phyloP scores from a whole-genome alignment of 768 basidiomycete species.

The Lanmaoa rubissima region DNA sequence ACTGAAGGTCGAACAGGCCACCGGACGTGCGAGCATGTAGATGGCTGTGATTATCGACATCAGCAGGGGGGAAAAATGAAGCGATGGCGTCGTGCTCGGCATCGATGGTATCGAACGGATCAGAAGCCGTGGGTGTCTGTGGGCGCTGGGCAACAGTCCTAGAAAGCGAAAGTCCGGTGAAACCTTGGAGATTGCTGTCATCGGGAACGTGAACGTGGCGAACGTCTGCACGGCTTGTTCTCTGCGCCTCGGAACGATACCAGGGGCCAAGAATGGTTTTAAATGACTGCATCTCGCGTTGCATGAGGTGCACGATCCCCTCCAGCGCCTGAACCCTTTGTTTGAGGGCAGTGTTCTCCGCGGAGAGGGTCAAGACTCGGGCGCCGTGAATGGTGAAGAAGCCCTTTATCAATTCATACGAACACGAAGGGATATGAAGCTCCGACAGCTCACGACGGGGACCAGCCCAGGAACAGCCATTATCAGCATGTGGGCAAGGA shows the following conservation, averaged over 20 bases:
- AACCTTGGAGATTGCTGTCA: conserved; percentile 8
- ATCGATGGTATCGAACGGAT: conserved; percentile 20
- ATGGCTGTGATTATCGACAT: conserved; percentile 26
- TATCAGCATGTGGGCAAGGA: conserved; percentile 43
- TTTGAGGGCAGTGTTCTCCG: conserved; percentile 66
- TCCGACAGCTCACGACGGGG: conserved; percentile 34
- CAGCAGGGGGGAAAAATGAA: conserved; percentile 26
- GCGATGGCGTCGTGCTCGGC: conserved; percentile 26
- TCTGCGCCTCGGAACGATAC: conserved; percentile 42
- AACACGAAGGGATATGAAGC: conserved; percentile 43
- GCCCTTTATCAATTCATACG: conserved; percentile 61
- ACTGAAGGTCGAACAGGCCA: conserved; percentile 20
- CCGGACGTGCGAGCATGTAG: conserved; percentile 15
- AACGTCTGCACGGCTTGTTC: conserved; percentile 14
- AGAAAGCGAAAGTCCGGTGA: conserved; percentile 19
- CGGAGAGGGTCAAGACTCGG: conserved; percentile 43
- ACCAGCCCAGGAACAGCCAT: conserved; percentile 59
- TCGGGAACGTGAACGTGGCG: conserved; percentile 12
- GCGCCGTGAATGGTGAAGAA: conserved; percentile 48
- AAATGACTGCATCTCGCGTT: conserved; percentile 55
- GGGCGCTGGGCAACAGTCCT: conserved; percentile 13
- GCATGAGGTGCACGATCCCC: conserved; percentile 46
- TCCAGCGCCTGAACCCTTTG: conserved; percentile 60
- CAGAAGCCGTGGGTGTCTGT: conserved; percentile 10
- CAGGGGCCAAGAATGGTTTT: conserved; percentile 66